phyloP scores from a whole-genome alignment of 192 early-diverging fungal genomes.

The Helicostylum pulchrum region DNA sequence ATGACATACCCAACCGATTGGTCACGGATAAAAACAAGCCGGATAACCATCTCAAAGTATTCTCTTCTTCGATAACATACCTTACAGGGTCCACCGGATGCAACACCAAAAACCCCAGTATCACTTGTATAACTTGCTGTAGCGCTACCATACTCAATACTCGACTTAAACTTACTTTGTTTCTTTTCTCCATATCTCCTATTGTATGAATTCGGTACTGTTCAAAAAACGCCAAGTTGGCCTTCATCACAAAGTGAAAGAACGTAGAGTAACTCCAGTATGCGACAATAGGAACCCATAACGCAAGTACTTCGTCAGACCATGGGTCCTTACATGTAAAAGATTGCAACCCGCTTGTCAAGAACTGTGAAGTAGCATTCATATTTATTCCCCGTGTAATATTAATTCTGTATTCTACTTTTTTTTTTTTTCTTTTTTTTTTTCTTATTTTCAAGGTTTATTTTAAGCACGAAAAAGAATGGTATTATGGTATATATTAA shows the following conservation, averaged over 20 bases:
- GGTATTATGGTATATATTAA: no score
- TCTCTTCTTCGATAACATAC: constrained; percentile 3
- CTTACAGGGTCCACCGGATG: constrained; percentile 12
- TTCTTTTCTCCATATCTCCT: constrained; percentile 49
- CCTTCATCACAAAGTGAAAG: constrained; percentile 59
- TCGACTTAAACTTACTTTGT: constrained; percentile 60
- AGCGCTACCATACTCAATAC: constrained; percentile 64
- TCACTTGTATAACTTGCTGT: constrained; percentile 66
- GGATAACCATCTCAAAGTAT: not conserved
- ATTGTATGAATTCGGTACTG: constrained; percentile 66
- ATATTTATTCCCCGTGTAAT: not conserved
- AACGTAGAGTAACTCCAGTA: constrained; percentile 73
- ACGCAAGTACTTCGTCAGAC: constrained; percentile 47
- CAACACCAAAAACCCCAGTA: constrained; percentile 32
- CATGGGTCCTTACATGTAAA: constrained; percentile 35
- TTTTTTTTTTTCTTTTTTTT: not conserved
- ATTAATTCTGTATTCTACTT: not conserved
- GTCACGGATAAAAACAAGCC: not conserved
- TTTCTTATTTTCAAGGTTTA: no score
- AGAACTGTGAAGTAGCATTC: constrained; percentile 11
- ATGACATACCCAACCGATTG: not conserved
- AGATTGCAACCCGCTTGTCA: constrained; percentile 1
- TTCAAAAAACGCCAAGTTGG: constrained; percentile 60
- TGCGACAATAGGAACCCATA: constrained; percentile 53
- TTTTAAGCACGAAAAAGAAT: no score